Evolutionary conservation across 73 alveolate species (phyloP), one percentile per base, ranked within the genome.

Genomic region (Paraurostyla sp.): DNA sequence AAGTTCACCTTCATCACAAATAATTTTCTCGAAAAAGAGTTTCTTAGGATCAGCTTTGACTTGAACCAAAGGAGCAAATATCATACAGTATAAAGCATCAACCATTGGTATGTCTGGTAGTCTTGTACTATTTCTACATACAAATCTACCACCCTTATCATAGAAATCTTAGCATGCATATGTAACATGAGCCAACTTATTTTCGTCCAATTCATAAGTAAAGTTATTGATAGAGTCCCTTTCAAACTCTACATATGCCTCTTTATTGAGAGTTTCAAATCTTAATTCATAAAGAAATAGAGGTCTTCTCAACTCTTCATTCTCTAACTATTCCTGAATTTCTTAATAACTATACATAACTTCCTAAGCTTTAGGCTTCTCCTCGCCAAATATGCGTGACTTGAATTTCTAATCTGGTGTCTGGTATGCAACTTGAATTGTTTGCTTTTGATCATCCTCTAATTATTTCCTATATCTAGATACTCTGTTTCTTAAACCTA

Each of bases 91-190:
- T 25, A 91, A 58, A 30, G 81, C 84, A 40, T 62, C 91, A 2
- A 91, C 88, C 96, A 91, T 91, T n/a, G 89, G 93, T 0, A 85
- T 36, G 7, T 56, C 85, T 1, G 96, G 96, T 49, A 91, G 68
- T 36, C 84, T 23, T 6, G 93, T 85, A n/a, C 80, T 18, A 40
- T 73, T 76, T 36, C 96, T 51, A 1, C 90, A 91, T 32, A 91
- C 18, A 56, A 85, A 85, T 41, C 89, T 45, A 23, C 96, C 93
- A 20, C 91, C 92, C 49, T 91, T 80, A 59, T 84, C 92, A 32
- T 84, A 50, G 84, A 57, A 91, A 68, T 78, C 92, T 50, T 91
- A 59, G 63, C 93, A 84, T 11, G 88, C 91, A 33, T 35, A 91
- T 22, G 81, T 86, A 3, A 54, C 82, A 27, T 60, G 80, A 40